These are phyloP conservation scores for Phlebiopsis flavidoalba DNA, from an alignment of 768 basidiomycete species.

Conservation along the genomic window DNA sequence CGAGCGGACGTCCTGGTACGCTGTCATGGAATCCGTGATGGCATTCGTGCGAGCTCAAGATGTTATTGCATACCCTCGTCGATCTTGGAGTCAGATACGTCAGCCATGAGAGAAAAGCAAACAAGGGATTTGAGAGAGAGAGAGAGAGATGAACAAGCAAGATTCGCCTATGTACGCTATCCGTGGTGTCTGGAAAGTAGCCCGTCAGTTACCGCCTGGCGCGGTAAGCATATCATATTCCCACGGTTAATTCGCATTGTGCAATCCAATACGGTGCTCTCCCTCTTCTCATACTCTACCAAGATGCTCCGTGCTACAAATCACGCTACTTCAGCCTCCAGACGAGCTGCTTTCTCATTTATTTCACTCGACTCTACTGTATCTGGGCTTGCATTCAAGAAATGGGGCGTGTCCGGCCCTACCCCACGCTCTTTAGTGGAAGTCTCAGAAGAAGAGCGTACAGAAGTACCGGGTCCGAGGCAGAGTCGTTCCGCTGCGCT, in stretches of 20 bases:
- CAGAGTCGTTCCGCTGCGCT: background rate
- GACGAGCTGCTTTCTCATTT: conserved; percentile 10
- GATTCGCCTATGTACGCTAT: background rate
- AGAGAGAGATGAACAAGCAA: background rate
- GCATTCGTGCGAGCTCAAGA: background rate
- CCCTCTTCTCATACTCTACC: background rate
- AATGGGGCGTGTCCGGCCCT: conserved; percentile 20
- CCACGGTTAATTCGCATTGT: background rate
- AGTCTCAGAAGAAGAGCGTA: conserved; percentile 5
- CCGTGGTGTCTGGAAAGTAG: background rate
- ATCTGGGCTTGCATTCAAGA: conserved; percentile 15
- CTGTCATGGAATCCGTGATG: conserved; percentile 31
- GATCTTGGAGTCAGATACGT: conserved; percentile 71
- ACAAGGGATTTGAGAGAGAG: background rate
- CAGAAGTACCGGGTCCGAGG: background rate
- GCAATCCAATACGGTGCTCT: background rate
- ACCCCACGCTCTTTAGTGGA: conserved; percentile 16
- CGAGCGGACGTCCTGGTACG: conserved; percentile 81
- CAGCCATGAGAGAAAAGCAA: conserved; percentile 55
- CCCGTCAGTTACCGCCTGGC: background rate
- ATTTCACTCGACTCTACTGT: conserved; percentile 20
- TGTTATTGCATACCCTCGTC: conserved; percentile 49
- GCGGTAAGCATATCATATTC: background rate
- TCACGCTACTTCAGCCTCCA: background rate
- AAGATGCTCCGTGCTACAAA: background rate